Evolutionary conservation across 306 rosid genomes (phyloP).

Genomic region (Luffa aegyptiaca): DNA sequence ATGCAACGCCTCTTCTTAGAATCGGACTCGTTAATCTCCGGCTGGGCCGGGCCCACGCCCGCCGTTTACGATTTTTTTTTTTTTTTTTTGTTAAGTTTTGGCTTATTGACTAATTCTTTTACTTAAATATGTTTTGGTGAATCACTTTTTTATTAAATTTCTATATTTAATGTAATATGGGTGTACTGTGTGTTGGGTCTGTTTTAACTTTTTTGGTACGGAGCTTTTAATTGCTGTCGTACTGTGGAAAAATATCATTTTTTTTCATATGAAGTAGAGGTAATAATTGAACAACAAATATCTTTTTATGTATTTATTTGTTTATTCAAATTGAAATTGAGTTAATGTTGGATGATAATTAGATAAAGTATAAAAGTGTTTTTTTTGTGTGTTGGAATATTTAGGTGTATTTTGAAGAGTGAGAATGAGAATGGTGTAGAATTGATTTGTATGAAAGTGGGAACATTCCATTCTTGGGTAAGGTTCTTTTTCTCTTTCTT

Average conservation of each 20-base stretch:
- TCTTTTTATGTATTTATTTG: neutral
- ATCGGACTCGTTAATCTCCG: neutral
- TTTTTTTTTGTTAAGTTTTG: neutral
- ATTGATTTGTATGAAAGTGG: neutral
- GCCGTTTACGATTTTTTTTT: neutral
- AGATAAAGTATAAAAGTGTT: too few relatives aligned
- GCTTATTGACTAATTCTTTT: neutral
- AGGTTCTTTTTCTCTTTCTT: neutral
- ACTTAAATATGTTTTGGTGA: neutral
- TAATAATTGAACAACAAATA: neutral
- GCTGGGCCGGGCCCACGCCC: neutral
- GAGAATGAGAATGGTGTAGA: neutral
- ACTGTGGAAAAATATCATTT: neutral
- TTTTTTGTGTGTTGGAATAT: too few relatives aligned
- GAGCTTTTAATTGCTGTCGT: neutral
- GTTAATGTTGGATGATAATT: too few relatives aligned
- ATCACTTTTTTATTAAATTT: too few relatives aligned
- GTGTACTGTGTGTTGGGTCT: neutral
- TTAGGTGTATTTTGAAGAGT: neutral
- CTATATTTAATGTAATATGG: neutral
- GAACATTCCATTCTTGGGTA: conserved; percentile 7
- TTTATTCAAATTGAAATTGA: too few relatives aligned
- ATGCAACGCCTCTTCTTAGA: neutral
- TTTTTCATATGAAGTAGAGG: neutral
- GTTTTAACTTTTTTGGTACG: neutral